Evolutionary conservation across 176 grass and related monocot genomes (phyloP).

Genomic region (Phragmites australis): DNA sequence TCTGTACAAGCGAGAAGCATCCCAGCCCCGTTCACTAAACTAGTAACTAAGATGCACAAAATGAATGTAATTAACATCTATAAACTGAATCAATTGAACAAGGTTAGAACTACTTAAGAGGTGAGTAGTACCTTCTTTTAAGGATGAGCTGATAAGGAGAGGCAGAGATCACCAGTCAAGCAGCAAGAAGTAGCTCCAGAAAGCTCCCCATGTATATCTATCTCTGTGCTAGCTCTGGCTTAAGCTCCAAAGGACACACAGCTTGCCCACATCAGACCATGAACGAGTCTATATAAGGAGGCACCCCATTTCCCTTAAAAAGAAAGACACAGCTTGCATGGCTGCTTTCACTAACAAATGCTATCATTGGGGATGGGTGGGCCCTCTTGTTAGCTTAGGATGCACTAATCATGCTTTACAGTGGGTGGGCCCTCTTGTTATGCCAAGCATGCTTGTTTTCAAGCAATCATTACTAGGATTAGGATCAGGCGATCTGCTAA

Average conservation of each 20-base stretch:
- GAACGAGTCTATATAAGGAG: conserved; percentile 33
- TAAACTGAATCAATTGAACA: not conserved
- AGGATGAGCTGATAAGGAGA: conserved; percentile 11
- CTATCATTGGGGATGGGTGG: conserved; percentile 45
- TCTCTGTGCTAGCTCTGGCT: not conserved
- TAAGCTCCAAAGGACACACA: conserved; percentile 13
- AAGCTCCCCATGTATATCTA: not conserved
- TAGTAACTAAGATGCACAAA: not conserved
- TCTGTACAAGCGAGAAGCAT: not conserved
- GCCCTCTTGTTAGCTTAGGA: conserved; percentile 42
- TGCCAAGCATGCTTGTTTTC: too few relatives aligned
- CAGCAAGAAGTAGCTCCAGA: conserved; percentile 23
- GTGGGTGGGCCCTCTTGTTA: too few relatives aligned
- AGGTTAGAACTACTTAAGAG: not conserved
- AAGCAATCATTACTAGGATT: conserved; percentile 10
- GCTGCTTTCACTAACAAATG: conserved; percentile 51
- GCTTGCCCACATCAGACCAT: conserved; percentile 31
- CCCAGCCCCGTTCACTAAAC: not conserved
- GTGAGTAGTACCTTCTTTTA: conserved; percentile 33
- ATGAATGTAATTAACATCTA: not conserved
- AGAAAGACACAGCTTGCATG: conserved; percentile 29
- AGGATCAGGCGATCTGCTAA: not conserved
- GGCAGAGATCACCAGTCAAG: not conserved
- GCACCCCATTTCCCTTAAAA: conserved; percentile 26
- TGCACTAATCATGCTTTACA: conserved; percentile 45